Conservation (phyloP, 176 grass and related monocot species). For the Calamus simplicifolius region DNA sequence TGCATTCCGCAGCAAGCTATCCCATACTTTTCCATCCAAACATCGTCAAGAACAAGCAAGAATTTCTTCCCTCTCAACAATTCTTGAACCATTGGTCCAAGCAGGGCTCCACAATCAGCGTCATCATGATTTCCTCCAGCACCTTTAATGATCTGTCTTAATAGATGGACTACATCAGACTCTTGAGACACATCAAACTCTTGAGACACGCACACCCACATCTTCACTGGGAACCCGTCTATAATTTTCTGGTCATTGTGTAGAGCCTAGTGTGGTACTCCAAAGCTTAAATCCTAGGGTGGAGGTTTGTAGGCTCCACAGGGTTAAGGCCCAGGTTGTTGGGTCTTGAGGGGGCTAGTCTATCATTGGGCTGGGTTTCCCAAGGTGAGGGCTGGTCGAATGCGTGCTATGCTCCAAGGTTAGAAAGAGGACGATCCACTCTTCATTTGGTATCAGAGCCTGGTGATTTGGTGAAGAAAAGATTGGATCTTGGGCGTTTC, state of each 20-base stretch:
- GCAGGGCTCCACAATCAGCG: background rate
- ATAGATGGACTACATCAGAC: background rate
- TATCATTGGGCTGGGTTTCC: too few species aligned
- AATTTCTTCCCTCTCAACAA: slow-evolving; percentile 29
- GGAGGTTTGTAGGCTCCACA: too few species aligned
- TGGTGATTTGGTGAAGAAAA: too few species aligned
- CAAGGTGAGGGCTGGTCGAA: too few species aligned
- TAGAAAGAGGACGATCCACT: too few species aligned
- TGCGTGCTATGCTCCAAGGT: too few species aligned
- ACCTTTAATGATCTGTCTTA: slow-evolving; percentile 16
- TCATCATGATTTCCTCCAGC: background rate
- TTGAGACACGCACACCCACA: slow-evolving; percentile 24
- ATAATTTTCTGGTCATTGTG: background rate
- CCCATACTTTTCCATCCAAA: slow-evolving; percentile 38
- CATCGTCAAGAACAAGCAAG: slow-evolving; percentile 57
- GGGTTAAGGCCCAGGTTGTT: too few species aligned
- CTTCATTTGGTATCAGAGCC: too few species aligned
- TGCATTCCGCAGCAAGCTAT: slow-evolving; percentile 21
- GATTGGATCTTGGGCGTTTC: too few species aligned
- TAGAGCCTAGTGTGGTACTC: too few species aligned
- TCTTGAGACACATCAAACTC: background rate
- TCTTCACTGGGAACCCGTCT: slow-evolving; percentile 9
- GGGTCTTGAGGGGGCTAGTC: too few species aligned
- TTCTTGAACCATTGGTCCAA: background rate
- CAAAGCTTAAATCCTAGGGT: too few species aligned